Evolutionary conservation across 1,284 basidiomycete genomes (phyloP), one percentile per base, ranked within the genome.

Genomic region (Neonothopanus nambi): DNA sequence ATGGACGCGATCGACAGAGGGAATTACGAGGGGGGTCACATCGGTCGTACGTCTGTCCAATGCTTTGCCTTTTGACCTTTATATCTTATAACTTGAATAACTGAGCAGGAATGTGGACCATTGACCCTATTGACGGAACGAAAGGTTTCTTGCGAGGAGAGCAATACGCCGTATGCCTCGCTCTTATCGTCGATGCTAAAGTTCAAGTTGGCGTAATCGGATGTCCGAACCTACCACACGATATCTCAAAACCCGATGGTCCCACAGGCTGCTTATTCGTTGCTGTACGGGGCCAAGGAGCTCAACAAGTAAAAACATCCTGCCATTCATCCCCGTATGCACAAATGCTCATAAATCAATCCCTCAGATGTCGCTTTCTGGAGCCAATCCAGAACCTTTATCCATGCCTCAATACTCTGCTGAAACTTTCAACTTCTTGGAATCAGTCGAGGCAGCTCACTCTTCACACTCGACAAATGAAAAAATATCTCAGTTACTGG

Each of bases 111-210:
- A 87, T 91, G 78, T 92, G 93, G 93, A 91, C 91, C 0, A 84
- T 95, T 42, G 93, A 96, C 68, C 93, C 93, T 21, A 94, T 95
- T 60, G 92, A 95, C 65, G 93, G 93, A 7, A 95, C 91, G 20
- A 95, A 95, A 68, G 93, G 96, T 3, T 99, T 99, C 78, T 80
- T 99, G 39, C 86, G 96, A 18, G 94, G 95, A 11, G 95, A 92
- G 52, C 96, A 99, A 70, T 99, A 96, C 66, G 96, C 96, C 3
- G 93, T 99, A 26, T 98, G 96, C 71, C 78, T 99, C 28, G 91
- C 94, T 0, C 80, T 99, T 56, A 84, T 99, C 63, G 80, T 94
- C 52, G 86, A 98, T 62, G 83, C 91, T 0, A 69, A 86, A 54
- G 93, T 95, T 39, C 78, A 93, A 64, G 77, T 98, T 12, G 95